Evolutionary conservation across 768 basidiomycete genomes (phyloP).

Genomic region (Plicaturopsis crispa): DNA sequence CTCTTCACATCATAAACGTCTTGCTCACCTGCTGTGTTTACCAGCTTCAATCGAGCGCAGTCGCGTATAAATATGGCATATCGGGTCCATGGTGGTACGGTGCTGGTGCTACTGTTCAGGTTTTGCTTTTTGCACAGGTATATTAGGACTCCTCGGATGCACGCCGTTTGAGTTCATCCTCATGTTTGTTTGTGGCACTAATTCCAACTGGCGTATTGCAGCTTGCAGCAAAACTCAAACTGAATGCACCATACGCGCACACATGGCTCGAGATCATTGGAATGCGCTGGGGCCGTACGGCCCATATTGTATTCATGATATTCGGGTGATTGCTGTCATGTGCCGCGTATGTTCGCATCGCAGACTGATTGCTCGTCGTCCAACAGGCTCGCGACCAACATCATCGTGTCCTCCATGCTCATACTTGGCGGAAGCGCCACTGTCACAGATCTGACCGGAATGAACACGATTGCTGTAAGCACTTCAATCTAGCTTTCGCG

Average conservation of each 20-base stretch:
- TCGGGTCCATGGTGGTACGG: slow-evolving; percentile 91
- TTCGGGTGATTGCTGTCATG: slow-evolving; percentile 50
- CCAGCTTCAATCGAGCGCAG: slow-evolving; percentile 72
- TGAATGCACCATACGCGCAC: slow-evolving; percentile 82
- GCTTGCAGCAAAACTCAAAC: slow-evolving; percentile 86
- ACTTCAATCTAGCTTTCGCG: neutral
- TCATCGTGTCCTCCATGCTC: slow-evolving; percentile 86
- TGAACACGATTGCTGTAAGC: slow-evolving; percentile 74
- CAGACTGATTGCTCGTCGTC: neutral
- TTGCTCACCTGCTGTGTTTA: slow-evolving; percentile 6
- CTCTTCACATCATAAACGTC: neutral
- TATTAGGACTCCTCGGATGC: slow-evolving; percentile 5
- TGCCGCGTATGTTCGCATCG: neutral
- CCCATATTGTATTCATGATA: slow-evolving; percentile 83
- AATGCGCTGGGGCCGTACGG: slow-evolving; percentile 69
- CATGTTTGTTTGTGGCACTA: neutral
- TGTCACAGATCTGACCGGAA: slow-evolving; percentile 81
- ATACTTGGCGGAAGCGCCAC: slow-evolving; percentile 81
- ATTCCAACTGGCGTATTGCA: slow-evolving; percentile 16
- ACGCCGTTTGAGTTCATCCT: neutral
- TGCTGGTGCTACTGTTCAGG: slow-evolving; percentile 81
- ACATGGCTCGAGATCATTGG: slow-evolving; percentile 88
- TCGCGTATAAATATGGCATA: slow-evolving; percentile 81
- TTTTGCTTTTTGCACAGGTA: slow-evolving; percentile 84
- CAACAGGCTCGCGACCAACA: slow-evolving; percentile 75